Evolutionary conservation across 1,284 basidiomycete genomes (phyloP), one percentile per base, ranked within the genome.

Genomic region (Austroboletus novae-zelandiae): DNA sequence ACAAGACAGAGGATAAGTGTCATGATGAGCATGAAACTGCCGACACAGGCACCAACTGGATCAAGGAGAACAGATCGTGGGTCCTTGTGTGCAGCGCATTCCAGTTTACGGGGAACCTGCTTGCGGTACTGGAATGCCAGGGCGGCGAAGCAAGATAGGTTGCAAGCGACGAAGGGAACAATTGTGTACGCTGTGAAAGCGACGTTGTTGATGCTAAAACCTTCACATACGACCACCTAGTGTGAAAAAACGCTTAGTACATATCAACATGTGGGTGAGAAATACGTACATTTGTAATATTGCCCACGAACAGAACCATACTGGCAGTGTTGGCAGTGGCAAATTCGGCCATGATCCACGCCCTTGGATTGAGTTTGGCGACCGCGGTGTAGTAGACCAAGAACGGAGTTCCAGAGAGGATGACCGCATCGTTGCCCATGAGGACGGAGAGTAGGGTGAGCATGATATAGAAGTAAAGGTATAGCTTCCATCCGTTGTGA

Each of bases 361-460:
- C 65, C 4, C 65, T 60, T 0, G 73, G 69, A 34, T 77, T 63
- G 30, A 80, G 78, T 61, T 73, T 76, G 6, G 86, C 81, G 4
- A 85, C 83, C n/a, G 80, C 71, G 0, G 91, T 92, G 56, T 93
- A 89, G 64, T 95, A 94, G 8, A 86, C 86, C 40, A 96, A 70
- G 67, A 96, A 96, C 0, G 86, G 86, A 0, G 93, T 96, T 2
- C 91, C 89, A 17, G 83, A 88, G 17, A 94, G 77, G 51, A 94
- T 89, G 56, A 94, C 80, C 0, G 92, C 91, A 68, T 94, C 92
- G 64, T 98, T 98, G 7, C 95, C 95, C 11, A 98, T 80, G 1
- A 94, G 62, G 18, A 91, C 76, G 25, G 91, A 94, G 54, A 88
- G 79, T 10, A 81, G 61, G 40, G 91, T 88, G 66, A 94, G 84